Percentiles rank a stretch among this genome's conserved stretches.
Conservation (phyloP, 2,329 filamentous ascomycete genomes). For the Gremmenia infestans region DNA sequence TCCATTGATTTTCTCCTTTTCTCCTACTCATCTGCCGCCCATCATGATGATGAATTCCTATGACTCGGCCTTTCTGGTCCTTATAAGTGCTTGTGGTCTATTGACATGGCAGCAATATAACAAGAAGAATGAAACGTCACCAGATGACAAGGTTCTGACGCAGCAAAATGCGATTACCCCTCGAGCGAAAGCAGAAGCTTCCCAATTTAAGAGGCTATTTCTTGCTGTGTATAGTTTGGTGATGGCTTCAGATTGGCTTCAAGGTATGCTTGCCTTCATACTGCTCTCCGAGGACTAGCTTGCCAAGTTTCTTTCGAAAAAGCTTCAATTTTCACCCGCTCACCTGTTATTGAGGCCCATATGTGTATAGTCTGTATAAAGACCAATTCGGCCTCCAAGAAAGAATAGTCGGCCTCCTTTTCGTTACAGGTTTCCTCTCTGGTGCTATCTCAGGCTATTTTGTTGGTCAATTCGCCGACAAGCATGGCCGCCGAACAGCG, state of each 20-base stretch:
- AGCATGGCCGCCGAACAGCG: conserved; percentile 39
- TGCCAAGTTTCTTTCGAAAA: conserved; percentile 11
- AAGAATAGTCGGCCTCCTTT: conserved; percentile 27
- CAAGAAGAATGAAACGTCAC: conserved; percentile 8
- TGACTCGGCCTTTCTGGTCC: conserved; percentile 20
- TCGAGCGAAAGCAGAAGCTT: conserved; percentile 25
- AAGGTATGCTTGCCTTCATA: conserved; percentile 36
- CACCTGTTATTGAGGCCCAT: conserved; percentile 22
- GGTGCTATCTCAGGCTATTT: conserved; percentile 30
- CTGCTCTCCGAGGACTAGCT: conserved; percentile 22
- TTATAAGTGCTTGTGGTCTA: conserved; percentile 24
- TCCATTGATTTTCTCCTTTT: not conserved
- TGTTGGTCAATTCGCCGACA: conserved; percentile 30
- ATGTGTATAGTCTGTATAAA: conserved; percentile 31
- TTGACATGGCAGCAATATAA: conserved; percentile 27
- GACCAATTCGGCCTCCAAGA: conserved; percentile 30
- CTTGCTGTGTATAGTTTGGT: conserved; percentile 43
- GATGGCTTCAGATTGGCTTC: conserved; percentile 49
- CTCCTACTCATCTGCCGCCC: not conserved
- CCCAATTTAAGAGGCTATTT: conserved; percentile 30
- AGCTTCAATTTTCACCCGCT: conserved; percentile 26
- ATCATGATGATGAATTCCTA: conserved; percentile 24
- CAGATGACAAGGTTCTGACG: conserved; percentile 15
- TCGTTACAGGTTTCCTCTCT: conserved; percentile 31
- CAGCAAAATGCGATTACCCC: conserved; percentile 16